phyloP scores from a whole-genome alignment of 306 rosid genomes.

The Calophaca sinica region DNA sequence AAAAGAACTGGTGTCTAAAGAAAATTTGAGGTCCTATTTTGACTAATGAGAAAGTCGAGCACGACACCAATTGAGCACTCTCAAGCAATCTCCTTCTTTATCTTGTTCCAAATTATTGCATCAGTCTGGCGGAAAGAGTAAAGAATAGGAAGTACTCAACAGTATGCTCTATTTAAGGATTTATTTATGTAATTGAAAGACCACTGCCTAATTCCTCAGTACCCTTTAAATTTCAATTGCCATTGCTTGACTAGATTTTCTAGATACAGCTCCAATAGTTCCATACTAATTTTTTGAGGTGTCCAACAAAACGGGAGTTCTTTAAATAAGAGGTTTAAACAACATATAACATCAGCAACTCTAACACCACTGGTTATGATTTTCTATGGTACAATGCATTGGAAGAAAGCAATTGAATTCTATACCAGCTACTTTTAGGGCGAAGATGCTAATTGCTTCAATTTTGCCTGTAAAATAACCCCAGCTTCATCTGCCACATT shows the following conservation, averaged over 20 bases:
- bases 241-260: constrained; percentile 31
- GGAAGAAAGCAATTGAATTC: constrained; percentile 35
- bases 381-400: constrained; percentile 46
- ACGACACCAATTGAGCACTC: not conserved
- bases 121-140: not conserved
- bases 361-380: constrained; percentile 33
- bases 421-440: constrained; percentile 45
- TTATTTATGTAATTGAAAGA: constrained; percentile 3
- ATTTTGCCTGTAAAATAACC: constrained; percentile 70
- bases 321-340: not conserved
- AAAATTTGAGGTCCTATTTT: not conserved
- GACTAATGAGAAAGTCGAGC: not conserved
- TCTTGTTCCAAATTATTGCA: not conserved
- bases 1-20: not conserved
- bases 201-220: not conserved
- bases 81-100: not conserved
- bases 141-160: not conserved
- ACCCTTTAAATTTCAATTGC: constrained; percentile 17
- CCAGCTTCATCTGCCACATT: constrained; percentile 75
- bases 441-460: constrained; percentile 75
- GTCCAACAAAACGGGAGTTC: not conserved
- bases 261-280: constrained; percentile 29
- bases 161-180: not conserved
- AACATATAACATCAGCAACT: constrained; percentile 38
- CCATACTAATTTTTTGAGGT: constrained; percentile 10